Conservation (phyloP, 768 basidiomycete genomes). For the Cystobasidium ongulense region DNA sequence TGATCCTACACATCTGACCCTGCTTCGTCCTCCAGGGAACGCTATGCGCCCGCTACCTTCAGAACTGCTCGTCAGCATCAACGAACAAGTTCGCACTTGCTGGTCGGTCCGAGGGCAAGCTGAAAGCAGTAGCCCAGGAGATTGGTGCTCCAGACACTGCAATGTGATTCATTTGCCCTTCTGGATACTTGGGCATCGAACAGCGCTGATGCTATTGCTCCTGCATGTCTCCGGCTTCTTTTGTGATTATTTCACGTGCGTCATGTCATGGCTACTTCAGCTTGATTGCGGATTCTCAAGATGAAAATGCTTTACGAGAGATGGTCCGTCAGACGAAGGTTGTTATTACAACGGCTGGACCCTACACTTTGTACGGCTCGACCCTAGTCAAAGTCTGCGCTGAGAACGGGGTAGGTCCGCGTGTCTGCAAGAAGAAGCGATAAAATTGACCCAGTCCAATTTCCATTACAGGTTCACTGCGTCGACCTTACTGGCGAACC, state of each 20-base stretch:
- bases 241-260: neutral
- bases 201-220: slow-evolving; percentile 44
- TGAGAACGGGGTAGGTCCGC: slow-evolving; percentile 50
- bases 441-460: neutral
- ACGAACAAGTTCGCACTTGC: slow-evolving; percentile 62
- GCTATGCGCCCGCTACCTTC: slow-evolving; percentile 61
- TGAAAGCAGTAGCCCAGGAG: slow-evolving; percentile 53
- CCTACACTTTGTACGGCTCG: slow-evolving; percentile 65
- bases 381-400: slow-evolving; percentile 73
- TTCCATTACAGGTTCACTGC: slow-evolving; percentile 54
- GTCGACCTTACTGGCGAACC: slow-evolving; percentile 72
- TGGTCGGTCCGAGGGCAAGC: slow-evolving; percentile 60
- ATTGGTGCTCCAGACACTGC: slow-evolving; percentile 47
- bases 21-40: slow-evolving; percentile 48
- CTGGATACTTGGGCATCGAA: neutral
- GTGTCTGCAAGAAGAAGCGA: neutral
- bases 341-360: slow-evolving; percentile 69
- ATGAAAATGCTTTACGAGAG: slow-evolving; percentile 51
- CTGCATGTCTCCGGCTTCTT: neutral
- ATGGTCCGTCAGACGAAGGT: slow-evolving; percentile 57
- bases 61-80: slow-evolving; percentile 54
- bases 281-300: slow-evolving; percentile 57
- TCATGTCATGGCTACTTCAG: slow-evolving; percentile 42
- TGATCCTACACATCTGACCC: neutral
- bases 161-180: neutral